Evolutionary conservation across 2,329 filamentous ascomycete genomes (phyloP).

Genomic region (Pseudogymnoascus sp.): DNA sequence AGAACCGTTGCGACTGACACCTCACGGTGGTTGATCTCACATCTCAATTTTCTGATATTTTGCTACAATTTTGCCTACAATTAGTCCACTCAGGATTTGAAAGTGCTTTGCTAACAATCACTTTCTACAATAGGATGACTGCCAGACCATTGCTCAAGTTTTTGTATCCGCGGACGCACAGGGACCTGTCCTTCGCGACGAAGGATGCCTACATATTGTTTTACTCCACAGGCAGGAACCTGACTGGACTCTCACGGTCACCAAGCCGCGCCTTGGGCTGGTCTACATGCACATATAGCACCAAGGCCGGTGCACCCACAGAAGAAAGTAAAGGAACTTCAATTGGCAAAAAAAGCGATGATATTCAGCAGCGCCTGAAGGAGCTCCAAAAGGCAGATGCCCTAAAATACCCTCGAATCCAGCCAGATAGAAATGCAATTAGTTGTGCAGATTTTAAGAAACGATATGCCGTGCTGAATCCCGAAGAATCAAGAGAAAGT

Average conservation of each 20-base stretch:
- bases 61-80: conserved; percentile 5
- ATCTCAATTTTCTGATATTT: conserved; percentile 41
- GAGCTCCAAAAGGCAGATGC: conserved; percentile 43
- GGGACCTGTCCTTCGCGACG: conserved; percentile 29
- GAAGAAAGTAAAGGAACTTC: conserved; percentile 12
- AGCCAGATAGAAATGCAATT: conserved; percentile 27
- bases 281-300: conserved; percentile 23
- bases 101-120: not conserved
- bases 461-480: conserved; percentile 31
- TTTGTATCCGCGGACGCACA: conserved; percentile 47
- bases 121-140: conserved; percentile 34
- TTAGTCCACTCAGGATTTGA: not conserved
- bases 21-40: conserved; percentile 44
- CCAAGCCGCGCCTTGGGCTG: conserved; percentile 17
- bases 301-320: conserved; percentile 12
- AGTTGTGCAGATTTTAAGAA: conserved; percentile 22
- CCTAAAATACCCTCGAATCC: conserved; percentile 48
- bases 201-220: conserved; percentile 40
- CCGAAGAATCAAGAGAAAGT: conserved; percentile 18
- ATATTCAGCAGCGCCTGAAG: conserved; percentile 42
- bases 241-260: conserved; percentile 4
- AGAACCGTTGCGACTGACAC: conserved; percentile 54
- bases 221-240: conserved; percentile 30
- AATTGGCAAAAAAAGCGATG: conserved; percentile 19
- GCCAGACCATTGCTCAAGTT: conserved; percentile 38